phyloP scores from a whole-genome alignment of 768 basidiomycete species.

The Russula griseocarnosa region DNA sequence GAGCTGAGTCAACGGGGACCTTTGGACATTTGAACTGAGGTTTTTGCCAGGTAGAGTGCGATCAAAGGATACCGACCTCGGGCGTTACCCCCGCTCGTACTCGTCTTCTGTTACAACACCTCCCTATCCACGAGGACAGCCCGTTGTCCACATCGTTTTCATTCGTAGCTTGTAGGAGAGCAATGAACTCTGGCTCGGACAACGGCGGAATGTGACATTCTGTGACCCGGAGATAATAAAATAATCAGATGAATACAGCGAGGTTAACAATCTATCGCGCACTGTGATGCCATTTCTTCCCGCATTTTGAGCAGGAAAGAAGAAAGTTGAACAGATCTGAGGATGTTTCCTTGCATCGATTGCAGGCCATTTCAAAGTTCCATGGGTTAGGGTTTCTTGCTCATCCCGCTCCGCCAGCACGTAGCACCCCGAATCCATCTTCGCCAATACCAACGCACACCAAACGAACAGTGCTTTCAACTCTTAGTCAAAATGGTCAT shows the following conservation, averaged over 20 bases:
- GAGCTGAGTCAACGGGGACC: neutral
- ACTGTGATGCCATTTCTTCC: slow-evolving; percentile 39
- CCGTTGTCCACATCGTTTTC: slow-evolving; percentile 30
- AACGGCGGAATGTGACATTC: slow-evolving; percentile 37
- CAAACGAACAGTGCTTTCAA: neutral
- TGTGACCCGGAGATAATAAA: slow-evolving; percentile 14
- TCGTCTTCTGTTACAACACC: slow-evolving; percentile 33
- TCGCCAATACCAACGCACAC: neutral
- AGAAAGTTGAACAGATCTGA: slow-evolving; percentile 34
- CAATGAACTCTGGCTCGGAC: slow-evolving; percentile 31
- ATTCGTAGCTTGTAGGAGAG: slow-evolving; percentile 31
- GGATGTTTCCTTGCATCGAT: slow-evolving; percentile 26
- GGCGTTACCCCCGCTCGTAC: slow-evolving; percentile 9
- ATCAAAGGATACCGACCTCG: slow-evolving; percentile 12
- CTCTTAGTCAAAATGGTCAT: slow-evolving; percentile 44
- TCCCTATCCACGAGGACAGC: slow-evolving; percentile 34
- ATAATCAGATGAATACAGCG: neutral
- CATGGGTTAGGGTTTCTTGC: slow-evolving; percentile 26
- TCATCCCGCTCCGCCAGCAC: neutral
- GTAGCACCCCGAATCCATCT: neutral
- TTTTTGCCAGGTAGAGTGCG: neutral
- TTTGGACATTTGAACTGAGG: neutral
- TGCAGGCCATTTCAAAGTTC: slow-evolving; percentile 28
- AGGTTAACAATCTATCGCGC: slow-evolving; percentile 5
- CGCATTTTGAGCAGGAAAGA: slow-evolving; percentile 36